phyloP scores from a whole-genome alignment of 1,284 basidiomycete genomes.

The Malassezia japonica region DNA sequence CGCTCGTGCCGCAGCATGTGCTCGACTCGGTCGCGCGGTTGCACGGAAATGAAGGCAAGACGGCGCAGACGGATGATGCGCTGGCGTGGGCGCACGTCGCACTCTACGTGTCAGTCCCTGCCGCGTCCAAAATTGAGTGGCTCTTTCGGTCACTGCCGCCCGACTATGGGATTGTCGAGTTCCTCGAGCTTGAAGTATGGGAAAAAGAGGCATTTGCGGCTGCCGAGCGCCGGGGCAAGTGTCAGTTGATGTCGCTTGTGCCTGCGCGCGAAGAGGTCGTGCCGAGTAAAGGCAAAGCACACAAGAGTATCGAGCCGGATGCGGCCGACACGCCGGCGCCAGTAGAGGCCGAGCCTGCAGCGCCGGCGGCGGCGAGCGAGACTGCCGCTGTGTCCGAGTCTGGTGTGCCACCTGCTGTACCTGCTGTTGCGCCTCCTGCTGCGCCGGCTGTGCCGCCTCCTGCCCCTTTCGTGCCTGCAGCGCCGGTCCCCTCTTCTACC shows the following conservation, averaged over 20 bases:
- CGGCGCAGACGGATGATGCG: background rate
- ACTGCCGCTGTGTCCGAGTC: no score
- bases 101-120: background rate
- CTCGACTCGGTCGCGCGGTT: slow-evolving; percentile 2
- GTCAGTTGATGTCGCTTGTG: background rate
- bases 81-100: background rate
- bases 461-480: no score
- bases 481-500: no score
- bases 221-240: slow-evolving; percentile 3
- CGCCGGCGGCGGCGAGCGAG: background rate
- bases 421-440: no score
- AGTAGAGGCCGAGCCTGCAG: no score
- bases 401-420: no score
- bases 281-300: no score
- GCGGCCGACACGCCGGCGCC: no score
- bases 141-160: slow-evolving; percentile 7
- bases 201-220: background rate
- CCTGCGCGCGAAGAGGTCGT: no score
- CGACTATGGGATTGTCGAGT: slow-evolving; percentile 12
- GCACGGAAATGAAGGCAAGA: background rate
- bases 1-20: slow-evolving; percentile 9
- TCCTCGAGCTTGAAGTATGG: slow-evolving; percentile 8
- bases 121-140: background rate
- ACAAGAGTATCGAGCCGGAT: no score
- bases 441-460: no score